Conservation (phyloP, 2,329 filamentous ascomycete genomes). For the Colletotrichum camelliae region DNA sequence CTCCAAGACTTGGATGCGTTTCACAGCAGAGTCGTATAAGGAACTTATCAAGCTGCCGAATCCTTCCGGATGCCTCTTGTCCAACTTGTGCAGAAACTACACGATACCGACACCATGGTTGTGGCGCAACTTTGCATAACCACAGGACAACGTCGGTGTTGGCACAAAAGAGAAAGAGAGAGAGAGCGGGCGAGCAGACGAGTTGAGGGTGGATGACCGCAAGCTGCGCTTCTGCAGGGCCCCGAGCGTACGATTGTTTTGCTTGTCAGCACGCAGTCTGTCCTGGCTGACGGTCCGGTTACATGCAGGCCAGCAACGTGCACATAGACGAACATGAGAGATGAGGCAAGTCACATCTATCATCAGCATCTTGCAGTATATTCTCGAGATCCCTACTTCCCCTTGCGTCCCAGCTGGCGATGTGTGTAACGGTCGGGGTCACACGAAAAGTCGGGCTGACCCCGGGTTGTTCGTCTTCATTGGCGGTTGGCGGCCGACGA, state of each 20-base stretch:
- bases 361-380: constrained; percentile 7
- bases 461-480: not conserved
- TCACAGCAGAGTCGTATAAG: not conserved
- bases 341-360: not conserved
- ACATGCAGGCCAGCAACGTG: not conserved
- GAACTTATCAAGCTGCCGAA: not conserved
- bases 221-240: constrained; percentile 20
- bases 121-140: constrained; percentile 24
- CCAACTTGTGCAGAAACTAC: not conserved
- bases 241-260: not conserved
- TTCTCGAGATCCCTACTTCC: constrained; percentile 4
- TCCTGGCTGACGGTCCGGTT: not conserved
- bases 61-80: not conserved
- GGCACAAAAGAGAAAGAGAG: not conserved
- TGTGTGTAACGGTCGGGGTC: not conserved
- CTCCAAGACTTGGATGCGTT: not conserved
- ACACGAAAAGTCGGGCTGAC: not conserved
- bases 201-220: not conserved
- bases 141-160: not conserved
- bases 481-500: not conserved
- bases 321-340: not conserved
- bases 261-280: not conserved
- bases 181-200: not conserved
- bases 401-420: not conserved
- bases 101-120: constrained; percentile 22